Evolutionary conservation across 225 moss, liverwort and hornwort genomes (phyloP), one percentile per base, ranked within the genome.

Genomic region (Thuidium tamariscinum): DNA sequence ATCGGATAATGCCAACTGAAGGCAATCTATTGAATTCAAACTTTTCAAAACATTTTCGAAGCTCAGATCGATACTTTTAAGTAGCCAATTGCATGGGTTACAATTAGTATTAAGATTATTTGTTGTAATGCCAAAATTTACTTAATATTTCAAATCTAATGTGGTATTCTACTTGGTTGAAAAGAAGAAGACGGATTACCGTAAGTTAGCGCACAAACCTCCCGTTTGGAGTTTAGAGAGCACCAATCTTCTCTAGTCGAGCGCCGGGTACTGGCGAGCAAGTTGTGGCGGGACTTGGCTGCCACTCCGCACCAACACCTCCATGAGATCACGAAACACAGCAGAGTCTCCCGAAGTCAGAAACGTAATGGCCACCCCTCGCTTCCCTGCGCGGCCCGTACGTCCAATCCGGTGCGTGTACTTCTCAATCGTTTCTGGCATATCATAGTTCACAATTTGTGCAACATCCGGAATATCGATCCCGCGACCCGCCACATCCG

Each of bases 401-500:
- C 52, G 23, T 52, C 74, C 52, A 85, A 96, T 96, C 8, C 94
- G 91, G 90, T 96, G 96, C 11, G 91, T 96, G 27, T 96, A 96
- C 66, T 90, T 90, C 82, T 95, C 94, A 74, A 96, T 96, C 14
- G 89, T 91, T 51, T 79, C 85, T 21, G 93, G 96, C 94, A 96
- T 95, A 85, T 96, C 93, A 17, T 87, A 85, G 36, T 85, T 85
- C 20, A 85, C 85, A 69, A 85, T 57, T 17, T 78, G 59, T 14
- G 69, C 68, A 57, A 85, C 36, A 15, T 85, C 36, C 2, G 93
- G 91, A 25, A 96, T 91, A 83, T 96, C 95, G 26, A 96, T 95
- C 60, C 95, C 95, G 44, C 94, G 94, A 62, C 95, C 95, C 30
- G 87, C 94, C 49, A 95, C 93, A 84, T 96, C 91, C 8, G 92